Evolutionary conservation across 495 filamentous ascomycete genomes (phyloP), one percentile per base, ranked within the genome.

Genomic region (Trichoderma reesei): DNA sequence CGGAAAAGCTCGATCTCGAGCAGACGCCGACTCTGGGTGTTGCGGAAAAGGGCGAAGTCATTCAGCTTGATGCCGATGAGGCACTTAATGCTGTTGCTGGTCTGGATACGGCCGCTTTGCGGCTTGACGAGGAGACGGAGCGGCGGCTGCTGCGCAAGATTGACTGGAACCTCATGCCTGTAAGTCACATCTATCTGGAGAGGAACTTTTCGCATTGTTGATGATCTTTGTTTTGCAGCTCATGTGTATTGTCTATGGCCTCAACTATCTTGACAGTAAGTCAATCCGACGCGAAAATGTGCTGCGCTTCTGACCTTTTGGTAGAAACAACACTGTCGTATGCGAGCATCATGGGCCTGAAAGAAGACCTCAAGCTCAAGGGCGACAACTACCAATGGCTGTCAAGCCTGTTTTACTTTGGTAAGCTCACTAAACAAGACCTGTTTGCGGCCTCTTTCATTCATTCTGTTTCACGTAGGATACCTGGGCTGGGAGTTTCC

Each of bases 111-210:
- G 64, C 66, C 66, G 54, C 62, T 48, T 34, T 65, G 70, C 68
- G 46, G 60, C 51, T 66, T 42, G 60, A 66, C 44, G 56, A 62
- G 34, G 60, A 46, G 18, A 51, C 60, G 5, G 64, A 66, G 18
- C 39, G 60, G 18, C 48, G 60, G 38, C 3, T 66, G 34, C n/a
- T 44, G 34, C 60, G 64, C 64, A 67, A 70, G 65, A 66, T 70
- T 33, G 68, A 70, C 41, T 34, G 63, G 42, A 65, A 66, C 54
- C 68, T 70, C 41, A 61, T 70, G n/a, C 68, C 68, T 37, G 78
- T 79, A 67, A 67, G 86, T 33, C 78, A 78, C 3, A 61, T 85
- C 84, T 18, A 18, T 46, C 42, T 18, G 42, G 11, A 46, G 42
- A 26, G 5, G 3, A 14, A 46, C 13, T 59, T 14, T 6, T 39